Evolutionary conservation across 2,329 filamentous ascomycete species (phyloP).

Genomic region (Ramichloridium luteum): DNA sequence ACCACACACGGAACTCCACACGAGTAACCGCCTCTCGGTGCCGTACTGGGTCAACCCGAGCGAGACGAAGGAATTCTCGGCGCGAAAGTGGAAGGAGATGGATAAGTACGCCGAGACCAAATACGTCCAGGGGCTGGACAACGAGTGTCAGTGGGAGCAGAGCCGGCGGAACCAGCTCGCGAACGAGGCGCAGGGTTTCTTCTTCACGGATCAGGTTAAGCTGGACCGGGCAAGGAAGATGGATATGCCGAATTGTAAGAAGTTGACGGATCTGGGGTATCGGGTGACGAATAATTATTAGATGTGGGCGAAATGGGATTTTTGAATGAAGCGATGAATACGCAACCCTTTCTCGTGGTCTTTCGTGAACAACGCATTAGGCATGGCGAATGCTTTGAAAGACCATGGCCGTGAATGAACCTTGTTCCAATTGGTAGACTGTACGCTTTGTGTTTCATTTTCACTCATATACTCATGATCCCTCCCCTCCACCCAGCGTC

Average conservation of each 20-base stretch:
- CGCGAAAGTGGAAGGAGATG: constrained; percentile 57
- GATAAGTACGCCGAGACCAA: constrained; percentile 66
- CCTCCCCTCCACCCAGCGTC: background rate
- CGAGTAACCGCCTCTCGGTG: constrained; percentile 57
- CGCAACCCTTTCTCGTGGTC: no score
- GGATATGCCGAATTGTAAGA: constrained; percentile 48
- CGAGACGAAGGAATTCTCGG: constrained; percentile 60
- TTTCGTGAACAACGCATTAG: no score
- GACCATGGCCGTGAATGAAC: background rate
- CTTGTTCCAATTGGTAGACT: background rate
- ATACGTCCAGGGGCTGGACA: constrained; percentile 54
- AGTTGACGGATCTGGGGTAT: constrained; percentile 40
- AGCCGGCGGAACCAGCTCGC: constrained; percentile 52
- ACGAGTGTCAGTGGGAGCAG: constrained; percentile 64
- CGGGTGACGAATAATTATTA: constrained; percentile 11
- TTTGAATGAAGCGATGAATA: no score
- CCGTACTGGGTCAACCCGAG: constrained; percentile 75
- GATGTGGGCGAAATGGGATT: background rate
- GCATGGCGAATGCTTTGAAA: background rate
- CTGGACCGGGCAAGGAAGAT: constrained; percentile 56
- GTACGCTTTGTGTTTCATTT: background rate
- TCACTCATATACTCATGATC: background rate
- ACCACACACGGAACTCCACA: constrained; percentile 63
- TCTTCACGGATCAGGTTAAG: constrained; percentile 68
- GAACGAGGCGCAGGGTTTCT: constrained; percentile 77